phyloP scores from a whole-genome alignment of 345 rosid genomes.

The Brassica carinata region DNA sequence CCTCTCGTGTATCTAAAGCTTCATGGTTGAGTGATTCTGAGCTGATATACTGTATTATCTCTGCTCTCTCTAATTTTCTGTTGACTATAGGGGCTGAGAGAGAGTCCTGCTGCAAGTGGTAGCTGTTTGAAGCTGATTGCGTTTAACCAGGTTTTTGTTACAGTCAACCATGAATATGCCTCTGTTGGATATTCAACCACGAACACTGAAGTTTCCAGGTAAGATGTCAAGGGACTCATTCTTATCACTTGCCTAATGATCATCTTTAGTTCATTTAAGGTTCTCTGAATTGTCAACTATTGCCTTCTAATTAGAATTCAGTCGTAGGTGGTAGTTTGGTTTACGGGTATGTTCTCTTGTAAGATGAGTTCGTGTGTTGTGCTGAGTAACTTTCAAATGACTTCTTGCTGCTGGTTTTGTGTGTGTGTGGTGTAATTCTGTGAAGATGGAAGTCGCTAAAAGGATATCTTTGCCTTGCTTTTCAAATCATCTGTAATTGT shows the following conservation, averaged over 20 bases:
- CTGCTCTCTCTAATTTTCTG: not conserved
- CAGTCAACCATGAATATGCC: constrained; percentile 56
- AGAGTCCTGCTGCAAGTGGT: constrained; percentile 15
- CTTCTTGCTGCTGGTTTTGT: constrained; percentile 8
- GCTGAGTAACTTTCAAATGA: not conserved
- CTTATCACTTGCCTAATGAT: constrained; percentile 13
- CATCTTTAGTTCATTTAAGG: constrained; percentile 11
- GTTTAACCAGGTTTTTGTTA: constrained; percentile 32
- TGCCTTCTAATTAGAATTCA: too few relatives aligned
- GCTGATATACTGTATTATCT: not conserved
- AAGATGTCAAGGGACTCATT: constrained; percentile 30
- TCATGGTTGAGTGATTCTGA: too few relatives aligned
- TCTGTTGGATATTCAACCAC: constrained; percentile 82
- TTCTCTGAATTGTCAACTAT: not conserved
- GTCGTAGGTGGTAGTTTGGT: too few relatives aligned
- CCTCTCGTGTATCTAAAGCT: too few relatives aligned
- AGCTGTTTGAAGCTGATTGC: constrained; percentile 38
- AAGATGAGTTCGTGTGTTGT: too few relatives aligned
- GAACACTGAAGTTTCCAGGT: constrained; percentile 73
- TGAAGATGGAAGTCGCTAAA: constrained; percentile 6
- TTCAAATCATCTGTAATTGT: not conserved
- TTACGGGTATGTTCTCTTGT: too few relatives aligned
- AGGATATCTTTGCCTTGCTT: constrained; percentile 4
- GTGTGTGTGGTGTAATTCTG: too few relatives aligned
- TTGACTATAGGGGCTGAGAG: constrained; percentile 2